Percentiles rank a stretch among this genome's conserved stretches.
Conservation (phyloP, 2,329 filamentous ascomycete genomes). For the Cladosporium velox region DNA sequence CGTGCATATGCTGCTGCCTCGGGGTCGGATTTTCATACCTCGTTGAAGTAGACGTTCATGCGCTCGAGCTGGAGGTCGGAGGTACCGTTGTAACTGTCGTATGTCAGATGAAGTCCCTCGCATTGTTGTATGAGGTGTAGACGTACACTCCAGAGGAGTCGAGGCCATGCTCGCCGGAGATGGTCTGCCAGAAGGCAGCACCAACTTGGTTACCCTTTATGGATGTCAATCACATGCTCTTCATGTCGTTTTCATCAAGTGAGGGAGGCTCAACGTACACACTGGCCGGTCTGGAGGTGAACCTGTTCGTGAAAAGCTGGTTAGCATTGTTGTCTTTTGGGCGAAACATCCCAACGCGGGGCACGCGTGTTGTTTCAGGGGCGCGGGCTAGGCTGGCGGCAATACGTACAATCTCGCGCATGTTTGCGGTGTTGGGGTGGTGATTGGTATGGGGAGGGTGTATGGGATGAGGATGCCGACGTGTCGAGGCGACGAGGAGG, state of each 20-base stretch:
- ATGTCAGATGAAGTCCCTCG: conserved; percentile 30
- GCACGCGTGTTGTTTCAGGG: conserved; percentile 41
- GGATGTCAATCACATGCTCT: conserved; percentile 30
- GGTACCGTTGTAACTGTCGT: conserved; percentile 84
- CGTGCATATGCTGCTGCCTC: conserved; percentile 18
- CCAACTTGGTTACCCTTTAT: conserved; percentile 98
- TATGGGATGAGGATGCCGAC: conserved; percentile 23
- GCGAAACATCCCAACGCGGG: conserved; percentile 44
- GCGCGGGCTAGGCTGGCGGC: conserved; percentile 24
- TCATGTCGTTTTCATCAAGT: conserved; percentile 7
- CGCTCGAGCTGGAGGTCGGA: conserved; percentile 99
- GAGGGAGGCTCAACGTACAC: conserved; percentile 64
- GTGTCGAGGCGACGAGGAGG: conserved; percentile 25
- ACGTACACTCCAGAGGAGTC: conserved; percentile 95
- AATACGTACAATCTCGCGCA: conserved; percentile 69
- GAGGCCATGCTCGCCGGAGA: conserved; percentile 79
- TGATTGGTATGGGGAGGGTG: conserved; percentile 8
- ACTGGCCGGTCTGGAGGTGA: conserved; percentile 99
- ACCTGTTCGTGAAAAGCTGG: conserved; percentile 65
- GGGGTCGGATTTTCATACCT: conserved; percentile 55
- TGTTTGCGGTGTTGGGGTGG: conserved; percentile 44
- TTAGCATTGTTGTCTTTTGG: conserved; percentile 58
- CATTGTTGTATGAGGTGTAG: not conserved
- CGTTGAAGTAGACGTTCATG: conserved; percentile 99
- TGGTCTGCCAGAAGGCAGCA: conserved; percentile 90